Conservation (phyloP, 1,284 basidiomycete species). For the Ustilago loliicola region DNA sequence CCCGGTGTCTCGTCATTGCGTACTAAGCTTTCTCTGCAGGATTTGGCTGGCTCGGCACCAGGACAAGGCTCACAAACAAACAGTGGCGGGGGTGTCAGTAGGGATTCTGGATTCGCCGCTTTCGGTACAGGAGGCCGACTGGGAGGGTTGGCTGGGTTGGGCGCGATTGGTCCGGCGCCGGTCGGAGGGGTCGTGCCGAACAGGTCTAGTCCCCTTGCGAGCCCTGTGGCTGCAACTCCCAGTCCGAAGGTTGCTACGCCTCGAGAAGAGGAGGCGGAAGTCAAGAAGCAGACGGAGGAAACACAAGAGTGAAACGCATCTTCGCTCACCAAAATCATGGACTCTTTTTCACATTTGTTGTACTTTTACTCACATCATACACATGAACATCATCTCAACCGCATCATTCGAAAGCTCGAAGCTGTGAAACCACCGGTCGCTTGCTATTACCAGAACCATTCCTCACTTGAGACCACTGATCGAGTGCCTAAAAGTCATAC, state of each 20-base stretch:
- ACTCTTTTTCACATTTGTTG: slow-evolving; percentile 7
- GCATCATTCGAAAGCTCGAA: background rate
- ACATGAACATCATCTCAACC: slow-evolving; percentile 2
- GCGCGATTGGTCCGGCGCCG: slow-evolving; percentile 31
- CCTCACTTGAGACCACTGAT: too few species aligned
- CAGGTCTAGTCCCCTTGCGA: slow-evolving; percentile 7
- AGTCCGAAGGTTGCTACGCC: slow-evolving; percentile 3
- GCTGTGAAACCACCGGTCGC: too few species aligned
- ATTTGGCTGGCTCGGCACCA: slow-evolving; percentile 7
- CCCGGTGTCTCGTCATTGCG: slow-evolving; percentile 31
- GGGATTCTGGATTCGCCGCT: slow-evolving; percentile 13
- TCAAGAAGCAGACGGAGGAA: background rate
- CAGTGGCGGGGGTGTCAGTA: background rate
- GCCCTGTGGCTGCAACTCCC: slow-evolving; percentile 8
- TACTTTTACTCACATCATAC: slow-evolving; percentile 9
- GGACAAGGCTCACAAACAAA: background rate
- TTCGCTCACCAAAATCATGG: background rate
- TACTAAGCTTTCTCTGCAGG: slow-evolving; percentile 25
- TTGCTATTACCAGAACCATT: too few species aligned
- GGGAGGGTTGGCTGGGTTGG: slow-evolving; percentile 21
- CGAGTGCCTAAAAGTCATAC: too few species aligned
- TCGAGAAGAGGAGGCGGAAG: background rate
- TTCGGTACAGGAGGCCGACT: slow-evolving; percentile 7
- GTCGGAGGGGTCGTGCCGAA: background rate
- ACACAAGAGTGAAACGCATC: background rate